Conservation (phyloP, 257 asterid species). For the Solanum arcanum region DNA sequence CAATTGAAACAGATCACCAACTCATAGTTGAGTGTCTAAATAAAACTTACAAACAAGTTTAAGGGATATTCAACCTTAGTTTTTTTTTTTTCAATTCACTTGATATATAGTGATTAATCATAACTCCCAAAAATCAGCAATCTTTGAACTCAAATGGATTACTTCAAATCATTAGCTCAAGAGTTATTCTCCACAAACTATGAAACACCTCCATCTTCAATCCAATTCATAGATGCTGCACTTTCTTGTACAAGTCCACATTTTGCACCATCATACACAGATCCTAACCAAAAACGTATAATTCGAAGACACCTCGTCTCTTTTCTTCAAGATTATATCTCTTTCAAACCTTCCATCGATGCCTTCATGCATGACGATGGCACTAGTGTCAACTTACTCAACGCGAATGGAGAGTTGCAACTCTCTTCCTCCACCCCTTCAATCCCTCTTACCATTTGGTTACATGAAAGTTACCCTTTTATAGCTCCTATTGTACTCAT, state of each 20-base stretch:
- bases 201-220: slow-evolving; percentile 14
- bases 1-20: not conserved
- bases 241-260: slow-evolving; percentile 32
- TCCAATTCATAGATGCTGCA: slow-evolving; percentile 45
- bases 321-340: slow-evolving; percentile 38
- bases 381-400: slow-evolving; percentile 35
- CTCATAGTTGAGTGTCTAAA: not conserved
- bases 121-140: not conserved
- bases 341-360: slow-evolving; percentile 34
- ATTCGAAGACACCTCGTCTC: slow-evolving; percentile 45
- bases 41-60: not conserved
- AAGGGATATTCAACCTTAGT: not conserved
- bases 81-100: not conserved
- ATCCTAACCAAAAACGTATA: slow-evolving; percentile 60
- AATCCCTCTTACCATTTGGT: slow-evolving; percentile 43
- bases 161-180: not conserved
- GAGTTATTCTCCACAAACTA: not conserved
- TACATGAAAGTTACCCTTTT: slow-evolving; percentile 52
- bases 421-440: slow-evolving; percentile 18
- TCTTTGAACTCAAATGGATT: not conserved
- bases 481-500: slow-evolving; percentile 36
- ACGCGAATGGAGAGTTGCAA: slow-evolving; percentile 25
- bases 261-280: slow-evolving; percentile 34
- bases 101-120: not conserved
- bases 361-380: slow-evolving; percentile 47